Evolutionary conservation across 2,329 filamentous ascomycete species (phyloP), one percentile per base, ranked within the genome.

Genomic region (Fusarium sp.): DNA sequence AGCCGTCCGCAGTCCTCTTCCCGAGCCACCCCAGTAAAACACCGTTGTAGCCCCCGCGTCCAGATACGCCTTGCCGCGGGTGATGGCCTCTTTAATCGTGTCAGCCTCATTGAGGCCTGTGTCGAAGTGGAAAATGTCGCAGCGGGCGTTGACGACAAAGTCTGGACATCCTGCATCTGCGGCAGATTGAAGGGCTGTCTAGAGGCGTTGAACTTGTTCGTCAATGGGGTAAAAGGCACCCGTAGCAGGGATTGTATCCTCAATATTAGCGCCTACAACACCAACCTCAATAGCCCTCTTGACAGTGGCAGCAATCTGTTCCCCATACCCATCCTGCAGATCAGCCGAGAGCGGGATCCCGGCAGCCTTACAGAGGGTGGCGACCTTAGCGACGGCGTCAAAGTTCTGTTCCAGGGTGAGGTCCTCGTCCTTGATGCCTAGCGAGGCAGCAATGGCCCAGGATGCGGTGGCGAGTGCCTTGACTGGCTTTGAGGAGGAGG

Each of bases 301-400:
- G 3, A 91, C 82, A 0, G 83, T 86, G 6, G 85, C 83, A 6
- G 81, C 84, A 2, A 89, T 83, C 22, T 77, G 76, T 3, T 84
- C 79, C 3, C 86, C 87, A 70, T 91, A 92, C 0, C 89, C 90
- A 74, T 92, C 90, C 78, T 91, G 89, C 3, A 91, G 78, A 75
- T 92, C 90, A 6, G 87, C 88, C 0, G 87, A 88, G 1, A 92
- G 78, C 0, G 89, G 88, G 2, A 88, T 80, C 7, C 82, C 80
- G 40, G 83, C 80, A 14, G 81, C 74, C 13, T 77, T 77, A 14
- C 84, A 84, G 5, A 87, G 78, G 2, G 82, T 79, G 0, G 85
- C 85, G 65, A 92, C 84, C 13, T 79, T 79, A 5, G 79, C 72
- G 38, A 89, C 82, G 13, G 85, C 85, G 2, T 82, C 79, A 37